Evolutionary conservation across 768 basidiomycete genomes (phyloP).

Genomic region (Boletus bicolor): DNA sequence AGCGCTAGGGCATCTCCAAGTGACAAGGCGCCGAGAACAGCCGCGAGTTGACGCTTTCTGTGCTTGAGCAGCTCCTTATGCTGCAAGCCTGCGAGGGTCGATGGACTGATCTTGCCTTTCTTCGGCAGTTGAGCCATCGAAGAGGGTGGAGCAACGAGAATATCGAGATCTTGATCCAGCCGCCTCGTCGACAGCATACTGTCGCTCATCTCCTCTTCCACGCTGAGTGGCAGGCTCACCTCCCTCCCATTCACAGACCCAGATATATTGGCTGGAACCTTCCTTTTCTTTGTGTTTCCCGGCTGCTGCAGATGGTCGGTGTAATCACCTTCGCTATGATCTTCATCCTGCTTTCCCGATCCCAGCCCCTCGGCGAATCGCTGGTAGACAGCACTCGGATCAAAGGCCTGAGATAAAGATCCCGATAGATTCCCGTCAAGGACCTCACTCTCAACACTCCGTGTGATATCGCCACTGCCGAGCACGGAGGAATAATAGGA

Average conservation of each 20-base stretch:
- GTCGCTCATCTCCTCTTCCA: conserved; percentile 40
- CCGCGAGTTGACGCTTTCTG: conserved; percentile 67
- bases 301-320: conserved; percentile 70
- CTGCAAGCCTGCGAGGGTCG: conserved; percentile 66
- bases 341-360: conserved; percentile 45
- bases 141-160: conserved; percentile 18
- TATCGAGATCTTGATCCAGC: conserved; percentile 24
- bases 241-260: conserved; percentile 43
- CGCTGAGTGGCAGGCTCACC: conserved; percentile 39
- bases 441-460: conserved; percentile 25
- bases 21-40: conserved; percentile 64
- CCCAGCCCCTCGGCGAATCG: conserved; percentile 24
- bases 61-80: conserved; percentile 71
- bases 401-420: conserved; percentile 25
- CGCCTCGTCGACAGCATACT: conserved; percentile 26
- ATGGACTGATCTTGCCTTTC: conserved; percentile 51
- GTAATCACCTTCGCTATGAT: conserved; percentile 58
- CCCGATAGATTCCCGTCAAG: conserved; percentile 17
- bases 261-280: conserved; percentile 67
- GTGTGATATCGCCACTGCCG: conserved; percentile 39
- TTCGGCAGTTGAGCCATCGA: conserved; percentile 20
- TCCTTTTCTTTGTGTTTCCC: conserved; percentile 85
- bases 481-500: conserved; percentile 62
- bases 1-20: conserved; percentile 69
- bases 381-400: conserved; percentile 27